Conservation (phyloP, 805 yeast genomes). For the Candida qinlingensis region DNA sequence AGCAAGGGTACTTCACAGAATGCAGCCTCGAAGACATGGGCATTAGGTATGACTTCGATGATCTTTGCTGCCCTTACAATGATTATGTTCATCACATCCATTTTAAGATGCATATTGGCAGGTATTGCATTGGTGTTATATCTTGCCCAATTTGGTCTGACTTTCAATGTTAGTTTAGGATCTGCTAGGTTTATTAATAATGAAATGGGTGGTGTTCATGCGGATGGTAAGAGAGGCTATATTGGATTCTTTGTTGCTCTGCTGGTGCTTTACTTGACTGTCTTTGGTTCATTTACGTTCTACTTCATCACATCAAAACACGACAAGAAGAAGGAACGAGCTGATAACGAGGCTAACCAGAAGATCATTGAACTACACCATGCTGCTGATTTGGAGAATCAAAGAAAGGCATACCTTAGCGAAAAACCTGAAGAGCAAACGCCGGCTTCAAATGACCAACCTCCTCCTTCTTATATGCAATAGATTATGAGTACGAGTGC, state of each 20-base stretch:
- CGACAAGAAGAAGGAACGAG: too few species aligned
- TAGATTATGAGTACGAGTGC: too few species aligned
- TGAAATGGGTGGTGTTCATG: background rate
- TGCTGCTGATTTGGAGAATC: too few species aligned
- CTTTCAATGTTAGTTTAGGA: background rate
- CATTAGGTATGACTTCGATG: background rate
- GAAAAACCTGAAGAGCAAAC: too few species aligned
- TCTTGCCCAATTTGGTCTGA: background rate
- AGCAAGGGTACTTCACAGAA: background rate
- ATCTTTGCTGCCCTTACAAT: background rate
- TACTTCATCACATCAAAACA: too few species aligned
- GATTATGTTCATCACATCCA: background rate
- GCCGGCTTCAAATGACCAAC: too few species aligned
- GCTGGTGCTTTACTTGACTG: background rate
- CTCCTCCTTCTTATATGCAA: too few species aligned
- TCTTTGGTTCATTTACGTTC: background rate
- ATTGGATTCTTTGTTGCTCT: background rate
- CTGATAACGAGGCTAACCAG: too few species aligned
- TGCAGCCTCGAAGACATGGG: conserved; percentile 2
- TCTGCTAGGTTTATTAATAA: background rate
- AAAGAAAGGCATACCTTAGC: too few species aligned
- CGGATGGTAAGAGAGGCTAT: background rate
- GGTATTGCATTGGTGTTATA: background rate
- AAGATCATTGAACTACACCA: too few species aligned
- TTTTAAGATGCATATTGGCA: background rate